phyloP scores from a whole-genome alignment of 257 asterid species.

The Salvia miltiorrhiza region DNA sequence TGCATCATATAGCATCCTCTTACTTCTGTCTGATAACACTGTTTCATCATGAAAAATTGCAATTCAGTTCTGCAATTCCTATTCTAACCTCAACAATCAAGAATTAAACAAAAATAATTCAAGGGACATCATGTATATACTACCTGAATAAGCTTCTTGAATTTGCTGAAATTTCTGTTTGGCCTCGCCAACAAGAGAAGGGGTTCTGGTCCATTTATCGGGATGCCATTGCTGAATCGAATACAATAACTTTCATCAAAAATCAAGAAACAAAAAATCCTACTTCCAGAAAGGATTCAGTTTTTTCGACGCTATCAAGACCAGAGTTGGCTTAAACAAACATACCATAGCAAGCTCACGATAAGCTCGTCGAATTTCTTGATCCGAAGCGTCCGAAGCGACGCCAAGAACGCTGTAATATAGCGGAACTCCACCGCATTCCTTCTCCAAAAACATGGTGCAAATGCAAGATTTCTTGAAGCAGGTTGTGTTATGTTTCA shows the following conservation, averaged over 20 bases:
- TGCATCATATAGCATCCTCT: slow-evolving; percentile 66
- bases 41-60: slow-evolving; percentile 14
- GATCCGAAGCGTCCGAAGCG: slow-evolving; percentile 44
- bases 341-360: slow-evolving; percentile 82
- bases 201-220: slow-evolving; percentile 63
- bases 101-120: background rate
- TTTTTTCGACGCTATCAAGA: background rate
- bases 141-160: slow-evolving; percentile 95
- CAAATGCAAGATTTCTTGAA: background rate
- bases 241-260: slow-evolving; percentile 6
- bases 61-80: too few species aligned
- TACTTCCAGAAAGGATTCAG: background rate
- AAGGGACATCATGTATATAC: background rate
- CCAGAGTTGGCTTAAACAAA: background rate
- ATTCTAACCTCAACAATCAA: background rate
- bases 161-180: slow-evolving; percentile 71
- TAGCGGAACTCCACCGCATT: slow-evolving; percentile 20
- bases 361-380: slow-evolving; percentile 70
- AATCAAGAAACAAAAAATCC: background rate
- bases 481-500: background rate
- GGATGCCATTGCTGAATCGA: slow-evolving; percentile 91
- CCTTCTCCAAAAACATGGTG: slow-evolving; percentile 25
- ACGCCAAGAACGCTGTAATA: slow-evolving; percentile 72
- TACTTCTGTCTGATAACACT: slow-evolving; percentile 74
- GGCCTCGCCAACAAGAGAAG: slow-evolving; percentile 63